These are phyloP conservation scores for Steccherinum ochraceum DNA, from an alignment of 768 basidiomycete genomes.

Conservation along the genomic window DNA sequence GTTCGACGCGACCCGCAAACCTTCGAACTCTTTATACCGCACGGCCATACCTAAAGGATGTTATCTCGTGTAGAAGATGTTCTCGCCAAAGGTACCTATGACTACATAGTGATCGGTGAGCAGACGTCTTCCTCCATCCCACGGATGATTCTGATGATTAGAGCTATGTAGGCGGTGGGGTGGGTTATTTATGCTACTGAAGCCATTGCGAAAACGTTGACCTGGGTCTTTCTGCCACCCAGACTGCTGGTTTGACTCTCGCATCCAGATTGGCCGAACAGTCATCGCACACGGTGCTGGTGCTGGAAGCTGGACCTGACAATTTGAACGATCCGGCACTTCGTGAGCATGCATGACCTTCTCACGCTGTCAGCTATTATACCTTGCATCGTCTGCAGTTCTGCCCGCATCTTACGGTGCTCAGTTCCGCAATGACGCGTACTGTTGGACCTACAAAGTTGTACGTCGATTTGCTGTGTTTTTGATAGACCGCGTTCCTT, in stretches of 20 bases:
- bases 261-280: slow-evolving; percentile 33
- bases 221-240: no score
- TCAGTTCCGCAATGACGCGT: slow-evolving; percentile 15
- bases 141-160: no score
- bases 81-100: no score
- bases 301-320: slow-evolving; percentile 24
- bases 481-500: not conserved
- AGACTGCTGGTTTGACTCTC: slow-evolving; percentile 31
- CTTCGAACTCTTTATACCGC: no score
- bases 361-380: not conserved
- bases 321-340: slow-evolving; percentile 9
- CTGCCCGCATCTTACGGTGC: slow-evolving; percentile 10
- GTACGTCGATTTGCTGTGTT: slow-evolving; percentile 5
- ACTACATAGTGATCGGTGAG: no score
- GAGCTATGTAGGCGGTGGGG: no score
- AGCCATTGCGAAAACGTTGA: no score
- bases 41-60: no score
- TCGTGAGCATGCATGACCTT: slow-evolving; percentile 5
- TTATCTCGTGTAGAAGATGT: no score
- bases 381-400: slow-evolving; percentile 9
- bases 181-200: no score
- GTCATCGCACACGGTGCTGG: slow-evolving; percentile 25
- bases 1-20: no score
- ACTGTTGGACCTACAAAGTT: slow-evolving; percentile 15
- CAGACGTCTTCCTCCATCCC: no score